Evolutionary conservation across 73 alveolate species (phyloP).

Genomic region (Blepharisma stoltei): DNA sequence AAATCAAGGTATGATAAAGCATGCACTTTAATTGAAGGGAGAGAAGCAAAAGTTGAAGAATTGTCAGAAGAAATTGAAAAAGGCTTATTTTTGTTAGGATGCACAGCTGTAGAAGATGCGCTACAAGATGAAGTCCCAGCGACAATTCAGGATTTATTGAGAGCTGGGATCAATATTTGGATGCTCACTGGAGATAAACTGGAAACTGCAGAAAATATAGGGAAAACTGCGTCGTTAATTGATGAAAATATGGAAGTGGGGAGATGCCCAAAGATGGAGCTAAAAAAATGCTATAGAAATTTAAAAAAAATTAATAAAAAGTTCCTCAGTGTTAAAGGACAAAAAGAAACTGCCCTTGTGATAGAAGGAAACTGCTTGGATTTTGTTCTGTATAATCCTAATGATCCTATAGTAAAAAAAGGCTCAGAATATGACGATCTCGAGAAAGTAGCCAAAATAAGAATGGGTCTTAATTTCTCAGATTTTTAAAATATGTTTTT

Average conservation of each 20-base stretch:
- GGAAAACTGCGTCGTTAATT: conserved; percentile 11
- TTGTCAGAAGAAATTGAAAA: conserved; percentile 65
- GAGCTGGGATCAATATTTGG: conserved; percentile 76
- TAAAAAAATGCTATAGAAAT: conserved; percentile 20
- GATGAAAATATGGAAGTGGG: conserved; percentile 24
- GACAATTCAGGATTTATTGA: conserved; percentile 78
- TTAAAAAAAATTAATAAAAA: neutral
- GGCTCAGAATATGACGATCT: neutral
- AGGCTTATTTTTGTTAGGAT: conserved; percentile 78
- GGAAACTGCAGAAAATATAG: conserved; percentile 88
- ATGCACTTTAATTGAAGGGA: neutral
- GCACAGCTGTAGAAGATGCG: conserved; percentile 96
- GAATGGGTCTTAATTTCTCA: too few relatives aligned
- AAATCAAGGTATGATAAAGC: conserved; percentile 36
- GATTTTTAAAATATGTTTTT: too few relatives aligned
- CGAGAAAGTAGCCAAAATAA: neutral
- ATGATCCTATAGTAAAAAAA: neutral
- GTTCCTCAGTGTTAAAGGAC: neutral
- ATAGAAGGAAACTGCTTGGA: conserved; percentile 24
- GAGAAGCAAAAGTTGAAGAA: conserved; percentile 34
- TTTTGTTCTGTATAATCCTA: neutral
- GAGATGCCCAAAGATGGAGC: neutral
- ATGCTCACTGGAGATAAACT: conserved; percentile 95
- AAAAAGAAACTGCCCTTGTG: conserved; percentile 27
- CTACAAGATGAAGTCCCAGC: conserved; percentile 94